phyloP scores from a whole-genome alignment of 2,329 filamentous ascomycete genomes.

The Colletotrichum musicola region DNA sequence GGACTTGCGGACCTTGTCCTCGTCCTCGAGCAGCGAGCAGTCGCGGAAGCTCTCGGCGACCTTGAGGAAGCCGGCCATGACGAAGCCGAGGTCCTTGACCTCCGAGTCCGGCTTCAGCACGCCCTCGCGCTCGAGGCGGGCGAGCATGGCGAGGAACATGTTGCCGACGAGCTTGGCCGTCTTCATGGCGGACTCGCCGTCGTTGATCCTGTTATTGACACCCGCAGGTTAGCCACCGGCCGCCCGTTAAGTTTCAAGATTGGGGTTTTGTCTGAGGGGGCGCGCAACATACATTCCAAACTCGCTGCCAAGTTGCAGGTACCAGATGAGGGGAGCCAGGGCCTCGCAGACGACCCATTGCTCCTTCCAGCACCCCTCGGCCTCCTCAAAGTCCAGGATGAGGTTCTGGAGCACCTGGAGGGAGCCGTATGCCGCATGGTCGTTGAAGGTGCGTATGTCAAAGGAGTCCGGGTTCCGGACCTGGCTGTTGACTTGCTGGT shows the following conservation, averaged over 20 bases:
- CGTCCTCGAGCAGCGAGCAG: slow-evolving; percentile 39
- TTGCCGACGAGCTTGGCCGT: slow-evolving; percentile 44
- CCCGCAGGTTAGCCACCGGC: not conserved
- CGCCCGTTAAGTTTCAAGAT: not conserved
- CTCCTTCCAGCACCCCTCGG: slow-evolving; percentile 50
- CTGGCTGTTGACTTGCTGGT: slow-evolving; percentile 21
- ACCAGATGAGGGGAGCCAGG: slow-evolving; percentile 47
- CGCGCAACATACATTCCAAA: slow-evolving; percentile 5
- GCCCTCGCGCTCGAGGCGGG: slow-evolving; percentile 48
- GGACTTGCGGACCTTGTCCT: slow-evolving; percentile 25
- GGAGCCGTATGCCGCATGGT: slow-evolving; percentile 54
- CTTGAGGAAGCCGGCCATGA: slow-evolving; percentile 53
- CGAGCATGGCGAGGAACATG: slow-evolving; percentile 56
- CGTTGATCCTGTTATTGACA: slow-evolving; percentile 24
- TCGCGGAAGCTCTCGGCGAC: slow-evolving; percentile 38
- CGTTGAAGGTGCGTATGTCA: slow-evolving; percentile 57
- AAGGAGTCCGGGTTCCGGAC: slow-evolving; percentile 52
- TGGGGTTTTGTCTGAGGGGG: not conserved
- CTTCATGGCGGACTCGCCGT: slow-evolving; percentile 43
- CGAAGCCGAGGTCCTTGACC: slow-evolving; percentile 51
- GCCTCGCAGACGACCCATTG: slow-evolving; percentile 57
- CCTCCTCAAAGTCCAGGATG: slow-evolving; percentile 54
- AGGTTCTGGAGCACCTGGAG: slow-evolving; percentile 59
- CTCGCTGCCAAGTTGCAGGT: slow-evolving; percentile 26
- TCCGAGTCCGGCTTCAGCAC: slow-evolving; percentile 51